Base-by-base conservation (phyloP, 2,329 filamentous ascomycete genomes). In the Pseudohalonectria lignicola region DNA sequence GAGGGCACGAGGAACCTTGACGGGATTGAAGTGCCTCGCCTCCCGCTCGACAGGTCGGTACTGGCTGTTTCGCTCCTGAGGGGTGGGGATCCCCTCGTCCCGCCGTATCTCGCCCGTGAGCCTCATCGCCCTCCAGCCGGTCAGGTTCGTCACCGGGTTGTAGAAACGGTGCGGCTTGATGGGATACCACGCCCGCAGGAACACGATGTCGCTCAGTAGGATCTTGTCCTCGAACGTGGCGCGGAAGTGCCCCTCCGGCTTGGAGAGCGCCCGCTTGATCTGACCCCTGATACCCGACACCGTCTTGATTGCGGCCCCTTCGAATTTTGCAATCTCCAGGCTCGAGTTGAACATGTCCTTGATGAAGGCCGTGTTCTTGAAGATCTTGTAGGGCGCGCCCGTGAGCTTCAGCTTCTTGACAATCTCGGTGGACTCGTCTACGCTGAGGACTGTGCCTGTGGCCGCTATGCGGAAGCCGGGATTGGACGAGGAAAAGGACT, bases 221-320 rank as follows among this genome's bases (percentile, higher is more conserved):
- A 98, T 86, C 67, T 96, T 98, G 72, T 98, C 92, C 61, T 98
- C 92, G 50, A 98, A 98, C 0, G 92, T 96, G 18, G 92, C 92
- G 52, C 93, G 79, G 76, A 93, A 96, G 62, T 90, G 82, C 35
- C 92, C 92, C 47, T 98, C 92, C 1, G 92, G 90, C 52, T 94
- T 94, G 56, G 79, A 81, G 1, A 98, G 71, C 0, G 92, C 90
- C 43, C 87, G 81, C 67, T 98, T 98, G 74, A 98, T 95, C 61
- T 98, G 92, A 44, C 92, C 92, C 31, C 92, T 76, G 43, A 98
- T 79, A 37, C 93, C 93, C 1, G 88, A 95, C 18, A 98, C 93
- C 0, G 93, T 98, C 55, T 88, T 86, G 63, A 98, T 90, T 40
- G 85, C 79, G 9, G 92, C 92, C 41, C 92, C 92, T 64, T 98